A percentile compares a stretch with the other conserved stretches of the same genome.
These are phyloP conservation scores for Kurtzmaniella quercitrusa DNA, from an alignment of 1,139 yeast genomes.

Conservation along the genomic window DNA sequence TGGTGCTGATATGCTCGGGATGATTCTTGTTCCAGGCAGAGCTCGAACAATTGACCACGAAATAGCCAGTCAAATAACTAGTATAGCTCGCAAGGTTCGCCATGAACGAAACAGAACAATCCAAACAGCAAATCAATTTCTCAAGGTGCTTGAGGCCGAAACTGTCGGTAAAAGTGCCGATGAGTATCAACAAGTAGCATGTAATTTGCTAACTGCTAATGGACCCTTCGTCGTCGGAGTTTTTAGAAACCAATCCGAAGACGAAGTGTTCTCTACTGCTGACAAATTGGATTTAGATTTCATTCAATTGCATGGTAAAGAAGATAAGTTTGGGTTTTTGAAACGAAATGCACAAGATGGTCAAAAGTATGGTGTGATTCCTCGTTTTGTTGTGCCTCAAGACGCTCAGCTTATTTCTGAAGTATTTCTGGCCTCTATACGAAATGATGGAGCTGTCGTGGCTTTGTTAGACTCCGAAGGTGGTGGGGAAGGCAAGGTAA, in stretches of 20 bases:
- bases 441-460: slow-evolving; percentile 34
- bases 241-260: slow-evolving; percentile 74
- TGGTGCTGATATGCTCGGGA: slow-evolving; percentile 79
- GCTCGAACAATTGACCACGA: slow-evolving; percentile 60
- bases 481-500: slow-evolving; percentile 84
- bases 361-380: slow-evolving; percentile 56
- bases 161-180: slow-evolving; percentile 15
- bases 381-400: slow-evolving; percentile 63
- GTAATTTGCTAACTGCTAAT: slow-evolving; percentile 31
- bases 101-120: slow-evolving; percentile 14
- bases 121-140: slow-evolving; percentile 19
- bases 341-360: slow-evolving; percentile 22
- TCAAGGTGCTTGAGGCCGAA: slow-evolving; percentile 10
- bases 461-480: slow-evolving; percentile 80
- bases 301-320: slow-evolving; percentile 88
- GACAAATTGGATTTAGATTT: slow-evolving; percentile 58
- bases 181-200: slow-evolving; percentile 33
- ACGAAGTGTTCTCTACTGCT: slow-evolving; percentile 51
- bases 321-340: slow-evolving; percentile 55
- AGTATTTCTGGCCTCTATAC: slow-evolving; percentile 14
- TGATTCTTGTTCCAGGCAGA: slow-evolving; percentile 81
- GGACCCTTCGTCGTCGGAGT: slow-evolving; percentile 88
- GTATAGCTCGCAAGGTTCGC: slow-evolving; percentile 22
- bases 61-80: slow-evolving; percentile 54
- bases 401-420: slow-evolving; percentile 29